Evolutionary conservation across 495 filamentous ascomycete species (phyloP), one percentile per base, ranked within the genome.

Genomic region (Aspergillus bertholletiae): DNA sequence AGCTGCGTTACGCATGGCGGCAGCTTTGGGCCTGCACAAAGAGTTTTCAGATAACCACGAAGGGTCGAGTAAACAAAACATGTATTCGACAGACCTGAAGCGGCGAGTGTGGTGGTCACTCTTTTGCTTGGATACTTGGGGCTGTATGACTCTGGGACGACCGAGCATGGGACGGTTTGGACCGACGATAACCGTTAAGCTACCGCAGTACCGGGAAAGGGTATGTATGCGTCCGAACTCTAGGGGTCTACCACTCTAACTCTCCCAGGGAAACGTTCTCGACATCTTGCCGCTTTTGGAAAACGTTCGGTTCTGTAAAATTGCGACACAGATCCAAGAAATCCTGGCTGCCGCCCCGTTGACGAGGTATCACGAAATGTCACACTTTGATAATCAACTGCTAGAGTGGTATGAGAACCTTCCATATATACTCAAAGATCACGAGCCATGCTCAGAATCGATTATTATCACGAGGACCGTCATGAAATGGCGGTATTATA

Each of bases 401-500:
- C 76, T 86, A 12, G 77, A 77, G 57, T 91, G 88, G 88, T 85
- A 86, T 69, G 80, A 71, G 24, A 83, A 81, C 27, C 80, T 92
- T 0, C 88, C 88, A 0, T 84, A 84, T 63, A 80, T 91, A 5
- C 79, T 92, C 21, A 80, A 81, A 52, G 83, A 83, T 12, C 84
- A 83, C 26, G 81, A 88, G 58, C 81, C 85, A 3, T 88, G 86
- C 67, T 83, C 86, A 0, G 85, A 88, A 56, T 81, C 85, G 1
- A 80, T 91, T 23, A 80, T 82, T 54, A 85, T 85, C 51, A 82
- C 85, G 0, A 77, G 87, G 51, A 84, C 84, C 49, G 81, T 91
- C 60, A 91, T 90, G 86, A 86, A 88, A 63, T 92, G 88, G 88
- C 80, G 88, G 15, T 91, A 87, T 66, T 82, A 85, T 63, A 89